Base-by-base conservation (phyloP, 306 rosid species). In the Cicer cuneatum region DNA sequence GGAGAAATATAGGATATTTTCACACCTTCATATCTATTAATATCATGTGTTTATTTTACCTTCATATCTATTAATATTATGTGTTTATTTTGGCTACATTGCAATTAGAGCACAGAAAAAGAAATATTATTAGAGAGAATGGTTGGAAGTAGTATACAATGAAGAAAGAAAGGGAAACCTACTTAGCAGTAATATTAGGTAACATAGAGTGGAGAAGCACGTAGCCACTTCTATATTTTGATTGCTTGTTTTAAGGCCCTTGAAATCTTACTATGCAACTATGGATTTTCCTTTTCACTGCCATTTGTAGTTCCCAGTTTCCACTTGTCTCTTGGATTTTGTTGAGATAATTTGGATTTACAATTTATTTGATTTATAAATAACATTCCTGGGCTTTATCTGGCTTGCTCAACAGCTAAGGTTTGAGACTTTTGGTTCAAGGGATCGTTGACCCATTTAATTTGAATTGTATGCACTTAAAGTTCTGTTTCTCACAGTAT, bases 401-500 rank as follows among this genome's bases (percentile, higher is more conserved):
- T 65, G 3, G 65, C 19, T 67, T 52, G 65, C 78, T 70, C 12
- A 52, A 78, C 48, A 40, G 76, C 37, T n/a, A 61, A 62, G 42
- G 45, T 51, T 19, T 18, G 16, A 52, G 38, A 75, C 66, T 51
- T 65, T 16, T 66, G 11, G 69, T 10, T 57, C 46, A 57, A 56
- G 74, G 29, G 11, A 59, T 51, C 18, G 45, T 57, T 8, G 46
- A 56, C 46, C 43, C 62, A 78, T 69, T 37, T 59, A 10, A 41
- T 75, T 75, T 79, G 60, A 63, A 45, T 45, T 62, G 16, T 45
- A 8, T 75, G 11, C 12, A 10, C 53, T 66, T 62, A 11, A 37
- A 39, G 37, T 19, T 52, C 51, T 69, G 54, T 65, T 78, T 76
- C 63, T 83, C 69, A 42, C 14, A 58, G 10, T n/a, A n/a, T 71